Evolutionary conservation across 2,329 filamentous ascomycete genomes (phyloP), one percentile per base, ranked within the genome.

Genomic region (Colletotrichum musicola): DNA sequence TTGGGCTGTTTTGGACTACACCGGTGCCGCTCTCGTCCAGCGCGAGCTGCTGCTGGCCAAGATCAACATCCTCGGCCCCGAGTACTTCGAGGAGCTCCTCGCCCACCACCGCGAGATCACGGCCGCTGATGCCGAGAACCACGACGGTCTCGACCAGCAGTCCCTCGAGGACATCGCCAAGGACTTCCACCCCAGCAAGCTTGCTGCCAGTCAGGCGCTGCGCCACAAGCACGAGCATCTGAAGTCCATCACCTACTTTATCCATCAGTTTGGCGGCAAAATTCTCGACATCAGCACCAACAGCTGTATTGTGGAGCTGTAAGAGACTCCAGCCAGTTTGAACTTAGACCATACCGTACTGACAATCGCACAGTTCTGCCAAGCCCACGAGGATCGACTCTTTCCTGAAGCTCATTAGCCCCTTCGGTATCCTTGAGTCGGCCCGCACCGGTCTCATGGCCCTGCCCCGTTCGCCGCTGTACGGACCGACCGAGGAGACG

Each of bases 1-100:
- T 68, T 99, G 96, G 96, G 96, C 96, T 61, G 96, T 99, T 40
- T 85, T 99, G 66, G 96, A 99, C 83, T 99, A 99, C 83, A 98
- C 95, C 68, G 88, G 90, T 70, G 91, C 96, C 5, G 93, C 96
- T 3, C 89, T 99, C 25, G 96, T 99, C 20, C 96, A 99, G 88
- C 92, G 96, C 71, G 96, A 99, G 82, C 87, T 99, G 35, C 88
- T 99, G 9, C 89, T 99, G 44, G 95, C 96, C 75, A 99, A 99
- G 86, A 89, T 99, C 82, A 97, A 95, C 81, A 97, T 97, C 70
- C 88, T 99, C 44, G 96, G 96, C 0, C 96, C 96, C 6, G 96
- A 99, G 85, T 98, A 97, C 83, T 99, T 98, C 75, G 95, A 98
- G 83, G 96, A 99, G 83, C 88, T 99, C 64, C 90, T 98, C 73